Base-by-base conservation (phyloP, 495 filamentous ascomycete genomes). In the Evansstolkia leycettana region DNA sequence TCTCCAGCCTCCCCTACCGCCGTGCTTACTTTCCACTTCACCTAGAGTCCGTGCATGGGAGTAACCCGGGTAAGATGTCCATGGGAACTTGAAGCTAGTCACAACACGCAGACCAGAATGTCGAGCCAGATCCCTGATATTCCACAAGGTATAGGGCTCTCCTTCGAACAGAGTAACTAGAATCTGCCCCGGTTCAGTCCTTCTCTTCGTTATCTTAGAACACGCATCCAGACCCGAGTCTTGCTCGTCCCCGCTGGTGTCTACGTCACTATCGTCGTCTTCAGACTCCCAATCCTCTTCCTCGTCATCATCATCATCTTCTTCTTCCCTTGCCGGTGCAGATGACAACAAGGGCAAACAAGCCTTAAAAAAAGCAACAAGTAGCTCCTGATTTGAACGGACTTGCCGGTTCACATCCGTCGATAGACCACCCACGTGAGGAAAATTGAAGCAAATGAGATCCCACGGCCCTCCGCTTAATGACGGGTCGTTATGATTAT, bases 351-450 rank as follows among this genome's bases (percentile, higher is more conserved):
- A 47, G 5, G 72, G 64, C 2, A 65, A 40, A 41, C 65, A 76
- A 7, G 71, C 62, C 41, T 70, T 67, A 64, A 95, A 94, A 55
- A 93, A 93, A 4, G 63, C 68, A 7, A 92, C 82, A 2, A 95
- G 67, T 19, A 95, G 65, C 50, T 88, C 82, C 59, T 96, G 90
- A 51, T 98, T 96, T 45, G 78, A 70, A 23, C 90, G 75, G 9
- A 95, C 86, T 61, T 98, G 90, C 12, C 90, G 68, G 59, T 94
- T 93, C 33, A 94, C 84, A 59, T 98, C 90, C 29, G 76, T 96
- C 30, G 74, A 82, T 42, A 86, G 74, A 6, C 90, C 90, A 34
- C 90, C 90, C 2, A 93, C 80, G 58, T 98, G 90, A 31, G 90
- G 90, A 58, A 98, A 98, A 64, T 94, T 93, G 70, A 95, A 98